Evolutionary conservation across 164 flowering plant genomes (phyloP), one percentile per base, ranked within the genome.

Genomic region (Magnolia officinalis): DNA sequence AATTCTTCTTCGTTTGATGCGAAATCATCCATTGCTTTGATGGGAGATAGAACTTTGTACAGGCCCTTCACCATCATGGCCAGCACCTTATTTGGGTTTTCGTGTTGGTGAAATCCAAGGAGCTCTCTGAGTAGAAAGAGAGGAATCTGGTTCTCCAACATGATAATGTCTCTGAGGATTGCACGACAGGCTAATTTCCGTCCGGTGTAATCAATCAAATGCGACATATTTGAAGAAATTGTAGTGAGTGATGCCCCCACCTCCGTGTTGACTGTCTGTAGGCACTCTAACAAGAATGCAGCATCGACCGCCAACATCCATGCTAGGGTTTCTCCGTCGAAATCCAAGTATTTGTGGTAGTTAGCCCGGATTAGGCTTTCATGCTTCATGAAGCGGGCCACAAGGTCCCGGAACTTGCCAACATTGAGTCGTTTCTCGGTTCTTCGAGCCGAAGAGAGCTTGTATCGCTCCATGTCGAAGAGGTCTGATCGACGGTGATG

Each of bases 11-110:
- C 55, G 21, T 61, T 6, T 37, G 6, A 2, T 16, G 77, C 31
- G 50, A 29, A 24, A 1, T 72, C 72, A 2, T 66, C 74, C 5
- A 18, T 26, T 16, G 74, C 23, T 58, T 76, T 74, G 45, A 89
- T 75, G 2, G 90, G 92, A 0, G 78, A 82, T 16, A 87, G 51
- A 66, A 77, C 86, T 52, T 71, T 80, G 24, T 83, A 81, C 0
- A 87, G 67, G 1, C 84, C 87, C 51, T 51, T 71, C 50, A 88
- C 29, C 84, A 86, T 86, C 0, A 59, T 51, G 18, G 20, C 10
- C 29, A 89, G 51, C 63, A 70, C 0, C 0, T 78, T 80, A 19
- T 84, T 76, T 1, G 82, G 80, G 2, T 66, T 18, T 49, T 83
- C 83, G 2, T 14, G 50, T 29, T 26, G 49, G 49, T 18, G 19